Percentiles rank a stretch among this genome's conserved stretches.
phyloP scores from a whole-genome alignment of 257 asterid genomes.

The Galeopsis tetrahit region DNA sequence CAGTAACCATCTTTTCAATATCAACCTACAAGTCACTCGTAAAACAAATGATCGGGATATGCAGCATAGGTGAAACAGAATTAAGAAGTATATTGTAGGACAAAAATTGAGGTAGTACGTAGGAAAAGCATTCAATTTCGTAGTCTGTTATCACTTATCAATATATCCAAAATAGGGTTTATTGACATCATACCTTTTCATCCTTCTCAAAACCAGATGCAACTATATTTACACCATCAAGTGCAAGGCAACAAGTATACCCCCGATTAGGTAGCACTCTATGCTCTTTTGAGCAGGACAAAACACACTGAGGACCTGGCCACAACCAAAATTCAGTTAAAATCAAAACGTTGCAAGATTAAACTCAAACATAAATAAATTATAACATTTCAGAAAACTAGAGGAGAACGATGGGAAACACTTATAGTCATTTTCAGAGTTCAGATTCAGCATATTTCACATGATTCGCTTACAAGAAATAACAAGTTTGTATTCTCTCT shows the following conservation, averaged over 20 bases:
- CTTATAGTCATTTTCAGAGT: conserved; percentile 14
- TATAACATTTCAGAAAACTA: conserved; percentile 19
- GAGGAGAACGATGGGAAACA: conserved; percentile 26
- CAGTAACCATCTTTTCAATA: conserved; percentile 69
- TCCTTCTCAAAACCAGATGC: conserved; percentile 86
- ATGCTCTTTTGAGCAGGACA: conserved; percentile 90
- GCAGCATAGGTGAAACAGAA: conserved; percentile 8
- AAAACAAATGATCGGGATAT: conserved; percentile 34
- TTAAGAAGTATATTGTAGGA: conserved; percentile 1
- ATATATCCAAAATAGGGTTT: background rate
- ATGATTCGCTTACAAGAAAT: conserved; percentile 27
- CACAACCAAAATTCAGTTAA: conserved; percentile 30
- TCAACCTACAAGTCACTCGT: conserved; percentile 57
- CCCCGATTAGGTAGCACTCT: conserved; percentile 77
- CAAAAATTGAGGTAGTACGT: conserved; percentile 6
- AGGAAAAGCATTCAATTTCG: background rate
- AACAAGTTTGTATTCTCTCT: background rate
- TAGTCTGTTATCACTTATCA: background rate
- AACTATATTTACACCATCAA: conserved; percentile 90
- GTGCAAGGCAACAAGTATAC: conserved; percentile 96
- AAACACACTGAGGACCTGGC: conserved; percentile 93
- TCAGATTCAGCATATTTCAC: conserved; percentile 16
- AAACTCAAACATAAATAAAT: background rate
- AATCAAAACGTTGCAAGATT: conserved; percentile 32
- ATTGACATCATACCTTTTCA: conserved; percentile 64